Evolutionary conservation across 441 rosid species (phyloP), one percentile per base, ranked within the genome.

Genomic region (Erodium trifolium): DNA sequence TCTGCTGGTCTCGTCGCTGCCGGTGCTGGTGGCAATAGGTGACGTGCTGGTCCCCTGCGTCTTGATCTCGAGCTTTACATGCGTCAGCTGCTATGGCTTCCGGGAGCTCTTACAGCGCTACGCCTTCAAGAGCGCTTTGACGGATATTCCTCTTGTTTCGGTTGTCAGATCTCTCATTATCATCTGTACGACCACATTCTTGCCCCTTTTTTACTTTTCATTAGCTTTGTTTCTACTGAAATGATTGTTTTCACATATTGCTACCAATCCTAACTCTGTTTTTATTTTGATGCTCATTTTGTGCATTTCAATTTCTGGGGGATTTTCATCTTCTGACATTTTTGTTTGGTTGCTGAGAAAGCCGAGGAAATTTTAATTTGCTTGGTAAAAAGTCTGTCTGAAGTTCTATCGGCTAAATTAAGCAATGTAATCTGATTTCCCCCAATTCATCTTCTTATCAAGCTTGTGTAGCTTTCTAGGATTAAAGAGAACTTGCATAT

Each of bases 111-210:
- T 90, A 69, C 83, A 62, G 67, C 78, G 71, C 59, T 93, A 92
- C 72, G 78, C 87, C 67, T 88, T 92, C 83, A 84, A 82, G 80
- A 86, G 72, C 81, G 86, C 96, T 53, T 80, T 92, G 76, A 78
- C 86, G 13, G 98, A 92, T 73, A 87, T 92, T 63, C 97, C 97
- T 66, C 72, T 87, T 34, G 81, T 92, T 71, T 88, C 98, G 4
- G 67, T 88, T 70, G 41, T 87, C 79, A 88, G 98, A 90, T 92
- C 97, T 80, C 78, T 86, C 73, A 72, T 77, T 73, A 81, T 92
- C 78, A 76, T 78, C 67, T 83, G 98, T 92, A 82, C 39, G 84
- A 67, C 68, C 63, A 16, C 34, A 9, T 57, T 64, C 69, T 16
- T 39, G 2, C 27, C 18, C 0, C 37, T 7, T 27, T 57, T 45